Base-by-base conservation (phyloP, 1,284 basidiomycete genomes). In the Porodaedalea pini region DNA sequence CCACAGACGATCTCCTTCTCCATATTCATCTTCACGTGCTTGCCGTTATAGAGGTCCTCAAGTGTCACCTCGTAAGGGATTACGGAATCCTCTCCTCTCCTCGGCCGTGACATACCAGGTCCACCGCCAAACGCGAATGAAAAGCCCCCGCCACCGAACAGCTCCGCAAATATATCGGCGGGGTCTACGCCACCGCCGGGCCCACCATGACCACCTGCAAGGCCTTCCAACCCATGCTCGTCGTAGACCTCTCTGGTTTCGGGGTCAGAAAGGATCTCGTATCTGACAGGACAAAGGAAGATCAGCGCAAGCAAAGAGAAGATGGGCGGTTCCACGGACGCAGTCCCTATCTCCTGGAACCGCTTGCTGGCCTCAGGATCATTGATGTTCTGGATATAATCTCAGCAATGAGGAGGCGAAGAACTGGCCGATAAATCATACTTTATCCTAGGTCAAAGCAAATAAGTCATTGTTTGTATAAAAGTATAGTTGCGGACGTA, bases 31-130 rank as follows among this genome's bases (percentile, higher is more conserved):
- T 88, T 90, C 48, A 96, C 88, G 13, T 82, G 82, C 71, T 94
- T 95, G 32, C 96, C 96, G 60, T 88, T 90, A 73, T 94, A 98
- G 27, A 96, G 76, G 69, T 98, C 95, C 70, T 97, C 94, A 34
- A 99, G 78, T 3, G 90, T 88, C 57, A 98, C 92, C 17, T 90
- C 79, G 68, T 96, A 91, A 2, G 86, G 82, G 62, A 97, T 86
- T 34, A 86, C 76, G 5, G 88, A 85, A 70, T 94, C 87, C 62
- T 86, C 77, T 13, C 85, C 85, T 66, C 81, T 82, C 48, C 71
- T 78, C 60, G 75, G 72, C 34, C 63, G 72, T 67, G 70, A 68
- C 56, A 75, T 77, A 49, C 78, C 76, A 55, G 79, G 63, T 31
- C 45, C 44, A 51, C 69, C 76, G 51, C 80, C 80, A 64, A 87